These are phyloP conservation scores for Elaeagnus macrophylla DNA, from an alignment of 306 rosid species.

Conservation along the genomic window DNA sequence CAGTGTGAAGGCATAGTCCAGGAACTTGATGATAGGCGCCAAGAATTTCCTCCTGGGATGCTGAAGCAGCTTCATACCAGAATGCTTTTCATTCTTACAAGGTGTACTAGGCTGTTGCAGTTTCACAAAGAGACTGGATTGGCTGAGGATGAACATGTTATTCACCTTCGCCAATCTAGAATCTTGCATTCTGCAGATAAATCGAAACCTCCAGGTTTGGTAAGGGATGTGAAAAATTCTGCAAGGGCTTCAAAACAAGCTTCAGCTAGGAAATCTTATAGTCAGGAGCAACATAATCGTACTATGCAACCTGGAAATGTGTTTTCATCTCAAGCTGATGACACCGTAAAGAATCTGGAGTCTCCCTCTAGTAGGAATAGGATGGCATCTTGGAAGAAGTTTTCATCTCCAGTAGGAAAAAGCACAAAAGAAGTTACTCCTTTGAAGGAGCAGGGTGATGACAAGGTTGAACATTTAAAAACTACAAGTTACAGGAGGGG, in stretches of 20 bases:
- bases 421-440: constrained; percentile 44
- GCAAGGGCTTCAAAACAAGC: constrained; percentile 44
- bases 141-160: constrained; percentile 81
- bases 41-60: constrained; percentile 79
- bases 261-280: constrained; percentile 70
- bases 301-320: constrained; percentile 28
- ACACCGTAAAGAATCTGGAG: constrained; percentile 38
- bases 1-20: constrained; percentile 96
- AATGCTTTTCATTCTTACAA: constrained; percentile 92
- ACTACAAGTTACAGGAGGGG: constrained; percentile 33
- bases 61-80: constrained; percentile 89
- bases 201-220: constrained; percentile 50
- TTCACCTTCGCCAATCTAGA: constrained; percentile 75
- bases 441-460: constrained; percentile 52
- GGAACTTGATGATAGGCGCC: constrained; percentile 97
- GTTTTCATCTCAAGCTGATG: constrained; percentile 31
- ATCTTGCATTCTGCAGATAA: constrained; percentile 60
- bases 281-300: constrained; percentile 73
- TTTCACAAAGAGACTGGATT: constrained; percentile 84
- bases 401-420: constrained; percentile 55
- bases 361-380: constrained; percentile 58
- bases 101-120: constrained; percentile 88
- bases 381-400: constrained; percentile 87
- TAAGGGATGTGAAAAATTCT: constrained; percentile 52
- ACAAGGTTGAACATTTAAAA: constrained; percentile 48